Conservation (phyloP, 306 rosid species). For the Quillaja saponaria region DNA sequence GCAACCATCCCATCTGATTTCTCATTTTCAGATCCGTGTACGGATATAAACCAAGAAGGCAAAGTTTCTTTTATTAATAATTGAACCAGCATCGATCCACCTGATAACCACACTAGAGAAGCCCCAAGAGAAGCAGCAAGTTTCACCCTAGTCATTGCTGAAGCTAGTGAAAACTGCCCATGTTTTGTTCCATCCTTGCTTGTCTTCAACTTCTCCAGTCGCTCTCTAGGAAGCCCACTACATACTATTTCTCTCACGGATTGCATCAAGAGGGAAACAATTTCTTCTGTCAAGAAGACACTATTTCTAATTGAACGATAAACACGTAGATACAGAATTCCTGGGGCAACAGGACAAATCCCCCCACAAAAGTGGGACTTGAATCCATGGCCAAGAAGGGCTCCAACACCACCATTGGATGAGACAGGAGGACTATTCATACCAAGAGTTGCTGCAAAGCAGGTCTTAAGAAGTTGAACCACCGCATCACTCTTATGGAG, state of each 20-base stretch:
- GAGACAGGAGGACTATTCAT: conserved; percentile 61
- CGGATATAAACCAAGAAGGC: conserved; percentile 91
- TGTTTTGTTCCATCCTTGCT: conserved; percentile 51
- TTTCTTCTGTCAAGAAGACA: conserved; percentile 70
- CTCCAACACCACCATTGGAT: conserved; percentile 78
- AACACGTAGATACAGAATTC: conserved; percentile 81
- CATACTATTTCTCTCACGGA: conserved; percentile 73
- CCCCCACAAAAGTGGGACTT: conserved; percentile 75
- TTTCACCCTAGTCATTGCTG: conserved; percentile 72
- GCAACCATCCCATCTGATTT: conserved; percentile 70
- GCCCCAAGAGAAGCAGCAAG: conserved; percentile 93
- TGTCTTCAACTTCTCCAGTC: conserved; percentile 43
- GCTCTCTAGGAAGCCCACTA: conserved; percentile 48
- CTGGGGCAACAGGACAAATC: conserved; percentile 88
- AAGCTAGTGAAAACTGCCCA: conserved; percentile 68
- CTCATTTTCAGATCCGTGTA: conserved; percentile 57
- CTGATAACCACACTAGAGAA: conserved; percentile 83
- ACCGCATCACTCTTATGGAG: conserved; percentile 77
- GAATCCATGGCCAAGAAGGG: conserved; percentile 91
- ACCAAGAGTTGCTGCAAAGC: conserved; percentile 92
- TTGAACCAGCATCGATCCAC: conserved; percentile 77
- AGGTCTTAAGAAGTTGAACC: conserved; percentile 86
- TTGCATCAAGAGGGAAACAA: conserved; percentile 74
- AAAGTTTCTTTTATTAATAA: conserved; percentile 79
- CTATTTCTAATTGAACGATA: conserved; percentile 65